A percentile compares a stretch with the other conserved stretches of the same genome.
phyloP scores from a whole-genome alignment of 345 rosid genomes.

The Abelmoschus esculentus region DNA sequence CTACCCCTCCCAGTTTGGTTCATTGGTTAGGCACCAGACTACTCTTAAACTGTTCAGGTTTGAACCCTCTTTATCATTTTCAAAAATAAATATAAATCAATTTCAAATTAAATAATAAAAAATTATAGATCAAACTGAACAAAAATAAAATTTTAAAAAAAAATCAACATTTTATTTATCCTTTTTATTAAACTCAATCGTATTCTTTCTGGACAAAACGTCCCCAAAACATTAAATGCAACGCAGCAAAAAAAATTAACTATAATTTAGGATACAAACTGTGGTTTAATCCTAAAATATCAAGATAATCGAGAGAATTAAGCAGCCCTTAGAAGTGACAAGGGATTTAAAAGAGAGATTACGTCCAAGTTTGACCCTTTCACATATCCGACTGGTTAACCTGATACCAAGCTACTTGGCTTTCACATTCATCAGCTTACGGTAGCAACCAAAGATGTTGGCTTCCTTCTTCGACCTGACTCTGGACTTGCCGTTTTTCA shows the following conservation, averaged over 20 bases:
- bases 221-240: no score
- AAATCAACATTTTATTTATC: no score
- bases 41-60: no score
- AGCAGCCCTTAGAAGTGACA: background rate
- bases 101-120: no score
- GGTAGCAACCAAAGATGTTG: background rate
- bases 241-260: background rate
- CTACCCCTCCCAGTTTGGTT: no score
- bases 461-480: background rate
- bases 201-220: background rate
- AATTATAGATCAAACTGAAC: no score
- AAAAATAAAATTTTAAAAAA: no score
- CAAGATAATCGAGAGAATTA: background rate
- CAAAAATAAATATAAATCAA: no score
- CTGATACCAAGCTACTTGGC: background rate
- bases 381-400: slow-evolving; percentile 4
- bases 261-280: no score
- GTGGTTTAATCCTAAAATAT: no score
- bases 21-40: no score
- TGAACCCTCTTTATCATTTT: no score
- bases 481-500: background rate
- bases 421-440: background rate
- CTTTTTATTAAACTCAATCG: background rate
- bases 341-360: background rate
- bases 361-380: background rate